Evolutionary conservation across 1,284 basidiomycete genomes (phyloP), one percentile per base, ranked within the genome.

Genomic region (Ceratobasidium sp.): DNA sequence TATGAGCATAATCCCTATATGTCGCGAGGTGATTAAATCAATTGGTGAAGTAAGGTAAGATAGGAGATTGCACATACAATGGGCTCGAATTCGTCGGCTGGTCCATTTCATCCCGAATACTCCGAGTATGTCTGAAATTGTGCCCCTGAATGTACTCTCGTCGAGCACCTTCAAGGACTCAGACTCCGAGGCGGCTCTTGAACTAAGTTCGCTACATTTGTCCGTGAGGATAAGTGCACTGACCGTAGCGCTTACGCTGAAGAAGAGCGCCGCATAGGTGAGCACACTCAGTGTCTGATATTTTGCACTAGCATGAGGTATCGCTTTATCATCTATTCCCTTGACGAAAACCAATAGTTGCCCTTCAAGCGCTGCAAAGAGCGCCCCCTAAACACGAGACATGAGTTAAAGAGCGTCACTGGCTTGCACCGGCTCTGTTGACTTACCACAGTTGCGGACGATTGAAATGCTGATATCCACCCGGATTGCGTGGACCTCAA

Each of bases 391-490:
- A 4, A 20, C 5, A 12, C 23, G n/a, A 3, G 38, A 23, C n/a
- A 54, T 27, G 2, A 30, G 10, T 7, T 48, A 7, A 44, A n/a
- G 33, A 14, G 12, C 8, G 16, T 6, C 50, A 38, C 16, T 23
- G 16, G 6, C 7, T 41, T 8, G 2, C 18, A 20, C 27, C 2
- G 27, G 35, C 12, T 14, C 4, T 68, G 33, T 27, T 54, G 16
- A 27, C 59, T 62, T 6, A 74, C 71, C 20, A 74, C 60, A 8
- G 60, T 64, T 4, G 71, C 59, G 5, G 71, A 74, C 2, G 57
- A 50, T 48, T 74, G 71, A 50, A 74, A 74, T 6, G 71, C n/a
- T 14, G 59, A 30, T 12, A 50, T 41, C 71, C 71, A 74, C 2
- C 60, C 71, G 10, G 59, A n/a, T 14, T 65, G 71, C 4, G 54